Conservation (phyloP, 164 flowering plant genomes). For the Warburgia ugandensis region DNA sequence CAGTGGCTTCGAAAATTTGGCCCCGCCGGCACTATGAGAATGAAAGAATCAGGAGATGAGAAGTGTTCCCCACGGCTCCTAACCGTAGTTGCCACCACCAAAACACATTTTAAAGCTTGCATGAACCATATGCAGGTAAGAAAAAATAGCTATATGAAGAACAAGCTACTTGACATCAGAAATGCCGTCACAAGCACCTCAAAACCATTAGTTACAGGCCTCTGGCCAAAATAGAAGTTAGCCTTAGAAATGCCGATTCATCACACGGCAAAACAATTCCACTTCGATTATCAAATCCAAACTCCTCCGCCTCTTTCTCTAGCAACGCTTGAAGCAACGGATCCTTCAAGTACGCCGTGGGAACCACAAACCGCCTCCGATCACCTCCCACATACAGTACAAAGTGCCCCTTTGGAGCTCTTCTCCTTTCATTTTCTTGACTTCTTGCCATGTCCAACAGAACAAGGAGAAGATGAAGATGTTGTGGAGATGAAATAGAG, state of each 20-base stretch:
- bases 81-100: too few relatives aligned
- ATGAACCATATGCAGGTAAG: too few relatives aligned
- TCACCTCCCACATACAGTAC: slow-evolving; percentile 5
- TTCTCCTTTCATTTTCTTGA: not conserved
- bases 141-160: too few relatives aligned
- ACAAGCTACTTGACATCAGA: too few relatives aligned
- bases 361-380: slow-evolving; percentile 1
- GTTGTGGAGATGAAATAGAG: not conserved
- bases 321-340: slow-evolving; percentile 5
- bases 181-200: too few relatives aligned
- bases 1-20: too few relatives aligned
- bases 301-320: slow-evolving; percentile 5
- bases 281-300: slow-evolving; percentile 3
- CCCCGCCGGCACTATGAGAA: too few relatives aligned
- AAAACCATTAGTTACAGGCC: too few relatives aligned
- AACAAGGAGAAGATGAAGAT: not conserved
- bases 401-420: slow-evolving; percentile 7
- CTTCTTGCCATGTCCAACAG: not conserved
- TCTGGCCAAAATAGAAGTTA: not conserved
- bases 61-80: too few relatives aligned
- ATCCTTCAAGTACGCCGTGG: slow-evolving; percentile 1
- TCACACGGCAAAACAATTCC: slow-evolving; percentile 6
- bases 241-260: not conserved
- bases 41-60: too few relatives aligned
- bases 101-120: too few relatives aligned